Base-by-base conservation (phyloP, 108 stramenopile genomes). In the Chaetoceros muelleri region DNA sequence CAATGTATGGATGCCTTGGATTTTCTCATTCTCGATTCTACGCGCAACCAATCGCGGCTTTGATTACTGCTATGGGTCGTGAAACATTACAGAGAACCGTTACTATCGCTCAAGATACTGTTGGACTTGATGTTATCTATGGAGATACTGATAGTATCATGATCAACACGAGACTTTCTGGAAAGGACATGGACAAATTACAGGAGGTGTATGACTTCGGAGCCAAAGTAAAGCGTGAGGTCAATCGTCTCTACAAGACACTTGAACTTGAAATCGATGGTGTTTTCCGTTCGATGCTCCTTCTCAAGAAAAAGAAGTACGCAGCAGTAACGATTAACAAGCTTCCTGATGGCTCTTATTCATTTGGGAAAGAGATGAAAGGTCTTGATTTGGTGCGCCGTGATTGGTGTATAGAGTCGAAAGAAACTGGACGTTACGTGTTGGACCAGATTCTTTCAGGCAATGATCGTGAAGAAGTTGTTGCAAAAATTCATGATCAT, bases 281-380 rank as follows among this genome's bases (percentile, higher is more conserved):
- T 31, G 74, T 98, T 40, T 99, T 96, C 64, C 79, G 86, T 23
- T 71, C 79, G 28, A 98, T 99, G 96, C 85, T 99, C 20, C 77
- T 99, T 49, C 84, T 98, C 46, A 96, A 97, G 79, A 99, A 99
- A 77, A 99, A 99, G 72, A 99, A 99, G 84, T 97, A 99, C 67
- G 96, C 96, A 3, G 98, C 98, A 23, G 75, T 96, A 21, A 84
- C 87, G 2, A 80, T 94, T 46, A 70, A 77, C 7, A 75, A 84
- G 47, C 67, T 72, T 20, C 65, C 82, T 3, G 79, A 89, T 30
- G 94, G 92, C 18, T 70, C 84, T 49, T 57, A 73, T 17, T 46
- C 52, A 23, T 61, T 63, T 24, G 75, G 82, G 24, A 86, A 78
- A 34, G 93, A 96, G 66, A 84, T 82, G 63, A 99, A 99, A 77